phyloP scores from a whole-genome alignment of 2,329 filamentous ascomycete genomes.

The Helicocarpus griseus region DNA sequence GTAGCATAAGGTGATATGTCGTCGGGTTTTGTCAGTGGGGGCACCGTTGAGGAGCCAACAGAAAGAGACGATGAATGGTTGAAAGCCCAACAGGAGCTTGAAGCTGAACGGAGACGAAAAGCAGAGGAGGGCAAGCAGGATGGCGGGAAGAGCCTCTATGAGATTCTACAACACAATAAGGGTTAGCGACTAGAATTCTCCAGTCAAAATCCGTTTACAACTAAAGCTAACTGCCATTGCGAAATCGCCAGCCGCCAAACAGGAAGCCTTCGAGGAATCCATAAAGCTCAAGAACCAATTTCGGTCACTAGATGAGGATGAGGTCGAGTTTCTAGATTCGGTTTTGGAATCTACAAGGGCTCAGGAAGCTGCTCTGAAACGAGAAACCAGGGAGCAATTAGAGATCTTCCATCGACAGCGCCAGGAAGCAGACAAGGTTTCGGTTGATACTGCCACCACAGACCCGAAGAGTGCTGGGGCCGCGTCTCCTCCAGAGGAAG shows the following conservation, averaged over 20 bases:
- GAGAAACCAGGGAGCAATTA: conserved; percentile 50
- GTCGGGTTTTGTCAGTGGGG: conserved; percentile 37
- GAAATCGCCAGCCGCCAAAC: conserved; percentile 33
- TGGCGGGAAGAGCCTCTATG: conserved; percentile 40
- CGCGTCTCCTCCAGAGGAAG: conserved; percentile 25
- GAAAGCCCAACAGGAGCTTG: conserved; percentile 35
- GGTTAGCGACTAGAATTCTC: conserved; percentile 21
- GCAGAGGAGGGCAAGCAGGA: conserved; percentile 44
- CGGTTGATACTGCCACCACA: conserved; percentile 20
- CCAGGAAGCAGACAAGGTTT: conserved; percentile 47
- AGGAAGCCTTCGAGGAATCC: conserved; percentile 44
- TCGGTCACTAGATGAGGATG: conserved; percentile 42
- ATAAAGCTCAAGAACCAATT: conserved; percentile 43
- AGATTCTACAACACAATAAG: conserved; percentile 41
- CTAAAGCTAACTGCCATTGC: conserved; percentile 1
- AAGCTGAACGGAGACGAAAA: conserved; percentile 36
- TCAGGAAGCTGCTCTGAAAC: conserved; percentile 47
- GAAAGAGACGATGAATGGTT: conserved; percentile 36
- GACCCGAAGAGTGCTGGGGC: conserved; percentile 10
- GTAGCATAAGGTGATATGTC: conserved; percentile 26
- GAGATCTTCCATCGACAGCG: conserved; percentile 50
- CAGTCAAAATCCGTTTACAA: neutral
- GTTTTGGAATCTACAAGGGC: conserved; percentile 48
- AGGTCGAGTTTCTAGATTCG: conserved; percentile 45
- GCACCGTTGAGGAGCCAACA: conserved; percentile 31